A percentile compares a stretch with the other conserved stretches of the same genome.
Evolutionary conservation across 108 stramenopile species (phyloP).

Genomic region (Cyclotella baltica): DNA sequence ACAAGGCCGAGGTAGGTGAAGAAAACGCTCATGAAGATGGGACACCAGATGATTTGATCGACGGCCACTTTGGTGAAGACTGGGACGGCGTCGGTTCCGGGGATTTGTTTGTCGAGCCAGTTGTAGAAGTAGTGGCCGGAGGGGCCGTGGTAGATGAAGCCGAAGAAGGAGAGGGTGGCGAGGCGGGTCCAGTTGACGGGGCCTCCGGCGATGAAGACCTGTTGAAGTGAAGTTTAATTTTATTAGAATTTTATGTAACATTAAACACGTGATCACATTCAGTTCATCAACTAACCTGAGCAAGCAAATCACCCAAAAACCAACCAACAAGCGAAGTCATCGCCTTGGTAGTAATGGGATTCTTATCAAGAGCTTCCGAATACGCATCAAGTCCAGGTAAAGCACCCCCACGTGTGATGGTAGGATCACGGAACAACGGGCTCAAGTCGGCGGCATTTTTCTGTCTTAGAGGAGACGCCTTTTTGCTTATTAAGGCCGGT

Average conservation of each 20-base stretch:
- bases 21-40: slow-evolving; percentile 97
- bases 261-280: not conserved
- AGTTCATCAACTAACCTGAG: slow-evolving; percentile 80
- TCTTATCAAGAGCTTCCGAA: slow-evolving; percentile 91
- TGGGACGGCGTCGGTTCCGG: slow-evolving; percentile 79
- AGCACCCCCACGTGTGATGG: slow-evolving; percentile 86
- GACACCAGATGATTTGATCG: slow-evolving; percentile 96
- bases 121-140: slow-evolving; percentile 99
- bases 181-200: slow-evolving; percentile 95
- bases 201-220: slow-evolving; percentile 93
- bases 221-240: not conserved
- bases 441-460: slow-evolving; percentile 62
- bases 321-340: slow-evolving; percentile 95
- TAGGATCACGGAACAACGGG: slow-evolving; percentile 82
- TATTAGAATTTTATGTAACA: not conserved
- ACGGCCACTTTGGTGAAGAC: slow-evolving; percentile 94
- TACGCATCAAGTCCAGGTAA: slow-evolving; percentile 93
- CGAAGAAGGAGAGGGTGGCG: slow-evolving; percentile 92
- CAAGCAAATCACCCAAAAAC: slow-evolving; percentile 95
- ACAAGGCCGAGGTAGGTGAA: slow-evolving; percentile 97
- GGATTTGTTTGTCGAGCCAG: slow-evolving; percentile 91
- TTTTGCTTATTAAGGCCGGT: slow-evolving; percentile 46
- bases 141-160: slow-evolving; percentile 97
- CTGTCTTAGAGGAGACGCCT: slow-evolving; percentile 52
- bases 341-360: slow-evolving; percentile 95